These are phyloP conservation scores for Neospora caninum DNA, from an alignment of 169 alveolate genomes.

Conservation along the genomic window DNA sequence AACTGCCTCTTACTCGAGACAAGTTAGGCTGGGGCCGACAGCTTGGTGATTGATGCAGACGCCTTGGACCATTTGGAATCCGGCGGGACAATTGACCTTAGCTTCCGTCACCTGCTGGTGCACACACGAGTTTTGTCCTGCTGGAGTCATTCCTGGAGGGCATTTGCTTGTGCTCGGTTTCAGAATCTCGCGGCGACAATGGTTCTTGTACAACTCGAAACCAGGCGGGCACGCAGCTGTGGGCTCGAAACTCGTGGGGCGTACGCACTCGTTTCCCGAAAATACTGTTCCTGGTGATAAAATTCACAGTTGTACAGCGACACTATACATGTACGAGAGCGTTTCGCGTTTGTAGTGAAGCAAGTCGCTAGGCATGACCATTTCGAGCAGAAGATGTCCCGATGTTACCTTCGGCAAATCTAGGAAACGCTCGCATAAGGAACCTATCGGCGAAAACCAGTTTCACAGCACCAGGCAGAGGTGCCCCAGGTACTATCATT, in stretches of 20 bases:
- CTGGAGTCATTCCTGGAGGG: constrained; percentile 35
- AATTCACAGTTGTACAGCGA: not conserved
- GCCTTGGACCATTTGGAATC: constrained; percentile 20
- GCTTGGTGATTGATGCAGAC: constrained; percentile 25
- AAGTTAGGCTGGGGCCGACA: not conserved
- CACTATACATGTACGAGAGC: not conserved
- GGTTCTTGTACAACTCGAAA: not conserved
- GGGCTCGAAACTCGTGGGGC: constrained; percentile 3
- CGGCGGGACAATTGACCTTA: not conserved
- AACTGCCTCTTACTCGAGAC: not conserved
- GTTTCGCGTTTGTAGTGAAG: no score
- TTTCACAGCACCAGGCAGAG: no score
- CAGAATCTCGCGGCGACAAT: constrained; percentile 30
- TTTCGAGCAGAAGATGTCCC: no score
- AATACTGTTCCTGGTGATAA: not conserved
- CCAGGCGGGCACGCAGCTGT: constrained; percentile 33
- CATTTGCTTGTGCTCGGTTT: constrained; percentile 20
- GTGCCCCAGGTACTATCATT: no score
- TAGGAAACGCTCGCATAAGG: no score
- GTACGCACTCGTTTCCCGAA: not conserved
- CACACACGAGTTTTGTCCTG: constrained; percentile 15
- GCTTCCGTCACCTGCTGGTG: constrained; percentile 29
- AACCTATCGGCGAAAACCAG: no score
- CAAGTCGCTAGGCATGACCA: no score
- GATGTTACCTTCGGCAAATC: no score